A percentile compares a stretch with the other conserved stretches of the same genome.
These are phyloP conservation scores for Blastocystis sp. DNA, from an alignment of 352 stramenopile genomes.

Conservation along the genomic window DNA sequence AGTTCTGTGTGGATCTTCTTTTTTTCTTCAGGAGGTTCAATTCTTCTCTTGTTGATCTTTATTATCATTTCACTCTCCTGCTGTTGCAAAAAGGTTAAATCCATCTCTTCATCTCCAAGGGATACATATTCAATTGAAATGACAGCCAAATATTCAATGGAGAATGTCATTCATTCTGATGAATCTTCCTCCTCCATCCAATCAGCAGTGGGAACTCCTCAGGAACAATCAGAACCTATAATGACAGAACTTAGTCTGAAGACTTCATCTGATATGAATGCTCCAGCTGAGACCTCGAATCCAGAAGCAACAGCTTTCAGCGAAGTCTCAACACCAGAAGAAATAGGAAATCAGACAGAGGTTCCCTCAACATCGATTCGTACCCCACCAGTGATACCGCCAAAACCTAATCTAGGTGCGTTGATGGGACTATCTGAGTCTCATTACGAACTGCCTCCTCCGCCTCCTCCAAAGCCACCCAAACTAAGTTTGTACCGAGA, in stretches of 20 bases:
- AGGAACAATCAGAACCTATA: neutral
- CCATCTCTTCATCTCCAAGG: neutral
- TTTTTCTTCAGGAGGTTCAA: neutral
- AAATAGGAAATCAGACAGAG: too few species aligned
- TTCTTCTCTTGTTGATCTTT: conserved; percentile 25
- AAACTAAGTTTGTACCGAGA: neutral
- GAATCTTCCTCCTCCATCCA: neutral
- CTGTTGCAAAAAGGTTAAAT: neutral
- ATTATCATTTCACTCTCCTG: neutral
- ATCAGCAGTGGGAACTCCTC: neutral
- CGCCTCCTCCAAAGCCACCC: neutral
- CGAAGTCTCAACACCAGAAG: too few species aligned
- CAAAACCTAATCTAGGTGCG: too few species aligned
- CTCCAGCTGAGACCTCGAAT: too few species aligned
- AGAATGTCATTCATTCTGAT: neutral
- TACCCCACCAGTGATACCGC: too few species aligned
- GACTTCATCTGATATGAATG: neutral
- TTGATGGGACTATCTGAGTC: too few species aligned
- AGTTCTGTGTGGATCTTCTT: neutral
- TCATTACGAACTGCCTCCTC: too few species aligned
- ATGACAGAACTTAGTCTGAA: neutral
- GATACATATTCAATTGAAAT: neutral
- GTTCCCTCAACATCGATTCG: too few species aligned
- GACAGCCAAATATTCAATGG: neutral
- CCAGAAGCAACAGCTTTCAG: too few species aligned